Evolutionary conservation across 2,329 filamentous ascomycete species (phyloP).

Genomic region (Apiospora arundinis): DNA sequence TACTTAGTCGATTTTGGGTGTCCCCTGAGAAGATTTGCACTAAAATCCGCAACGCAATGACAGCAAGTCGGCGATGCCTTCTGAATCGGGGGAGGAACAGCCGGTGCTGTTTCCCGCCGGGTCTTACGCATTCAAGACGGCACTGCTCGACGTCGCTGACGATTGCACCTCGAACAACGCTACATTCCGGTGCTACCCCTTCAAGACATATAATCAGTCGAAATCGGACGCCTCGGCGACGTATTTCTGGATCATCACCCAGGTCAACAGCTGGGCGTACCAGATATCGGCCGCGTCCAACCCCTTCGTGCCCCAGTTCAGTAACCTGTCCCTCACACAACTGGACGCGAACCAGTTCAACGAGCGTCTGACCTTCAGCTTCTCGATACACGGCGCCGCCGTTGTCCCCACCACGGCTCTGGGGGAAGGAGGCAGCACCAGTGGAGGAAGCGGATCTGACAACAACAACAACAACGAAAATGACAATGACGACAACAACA

Average conservation of each 20-base stretch:
- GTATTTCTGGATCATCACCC: slow-evolving; percentile 67
- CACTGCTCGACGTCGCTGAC: slow-evolving; percentile 58
- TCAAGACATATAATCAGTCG: slow-evolving; percentile 53
- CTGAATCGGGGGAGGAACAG: slow-evolving; percentile 2
- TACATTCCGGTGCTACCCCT: slow-evolving; percentile 69
- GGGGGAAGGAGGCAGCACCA: background rate
- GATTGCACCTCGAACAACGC: slow-evolving; percentile 63
- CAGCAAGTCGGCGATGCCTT: slow-evolving; percentile 22
- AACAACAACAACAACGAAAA: no score
- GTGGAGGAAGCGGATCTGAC: no score
- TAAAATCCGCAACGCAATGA: slow-evolving; percentile 18
- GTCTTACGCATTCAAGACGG: slow-evolving; percentile 65
- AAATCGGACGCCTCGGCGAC: slow-evolving; percentile 48
- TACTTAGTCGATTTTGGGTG: background rate
- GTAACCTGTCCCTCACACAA: slow-evolving; percentile 29
- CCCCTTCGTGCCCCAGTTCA: slow-evolving; percentile 62
- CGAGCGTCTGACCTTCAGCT: slow-evolving; percentile 65
- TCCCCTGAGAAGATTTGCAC: background rate
- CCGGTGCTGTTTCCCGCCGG: slow-evolving; percentile 61
- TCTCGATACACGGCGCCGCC: slow-evolving; percentile 54
- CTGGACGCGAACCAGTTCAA: slow-evolving; percentile 44
- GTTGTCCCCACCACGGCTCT: slow-evolving; percentile 55
- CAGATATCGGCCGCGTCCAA: slow-evolving; percentile 62
- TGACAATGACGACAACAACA: slow-evolving; percentile 43
- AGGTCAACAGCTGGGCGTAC: slow-evolving; percentile 46